Evolutionary conservation across 73 alveolate genomes (phyloP), one percentile per base, ranked within the genome.

Genomic region (Durusdinium trenchii): DNA sequence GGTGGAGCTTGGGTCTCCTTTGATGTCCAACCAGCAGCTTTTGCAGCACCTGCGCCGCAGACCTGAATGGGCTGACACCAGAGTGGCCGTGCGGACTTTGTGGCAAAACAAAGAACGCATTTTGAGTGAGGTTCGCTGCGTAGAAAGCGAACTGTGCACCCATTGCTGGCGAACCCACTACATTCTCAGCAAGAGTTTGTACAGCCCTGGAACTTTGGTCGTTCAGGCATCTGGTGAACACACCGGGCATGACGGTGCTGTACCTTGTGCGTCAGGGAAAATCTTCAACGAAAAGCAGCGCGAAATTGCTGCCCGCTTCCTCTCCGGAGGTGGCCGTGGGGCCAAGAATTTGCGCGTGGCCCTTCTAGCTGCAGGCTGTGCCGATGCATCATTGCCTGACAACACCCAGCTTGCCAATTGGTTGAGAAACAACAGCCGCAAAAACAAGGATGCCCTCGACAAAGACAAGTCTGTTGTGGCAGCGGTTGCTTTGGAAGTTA

Each of bases 101-200:
- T 73, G 85, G 85, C n/a, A 60, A 60, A 60, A 60, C 73, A 60
- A 60, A 60, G 73, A n/a, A n/a, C n/a, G n/a, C n/a, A 50, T 84
- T 6, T 78, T 45, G 76, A 35, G 45, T n/a, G 54, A 38, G 40
- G 36, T 84, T 14, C 75, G 40, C 32, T 84, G 94, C 54, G 76
- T 54, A 0, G 52, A 50, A 1, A 57, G 40, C 9, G 57, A 36
- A 23, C 62, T 32, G 52, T 84, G 78, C 78, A 51, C 48, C 23
- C 12, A 36, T 40, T 52, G 35, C 32, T 81, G 92, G 92, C 69
- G 57, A 9, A 46, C 92, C 32, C 46, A 28, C 32, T 81, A 81
- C 71, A 47, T 47, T 32, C 46, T 47, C 4, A 36, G 46, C 10
- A 45, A 45, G 48, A 46, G 40, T 48, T 3, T 46, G 16, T 20